These are phyloP conservation scores for Pseudisothecium myosuroides DNA, from an alignment of 225 moss, liverwort and hornwort genomes.

Conservation along the genomic window DNA sequence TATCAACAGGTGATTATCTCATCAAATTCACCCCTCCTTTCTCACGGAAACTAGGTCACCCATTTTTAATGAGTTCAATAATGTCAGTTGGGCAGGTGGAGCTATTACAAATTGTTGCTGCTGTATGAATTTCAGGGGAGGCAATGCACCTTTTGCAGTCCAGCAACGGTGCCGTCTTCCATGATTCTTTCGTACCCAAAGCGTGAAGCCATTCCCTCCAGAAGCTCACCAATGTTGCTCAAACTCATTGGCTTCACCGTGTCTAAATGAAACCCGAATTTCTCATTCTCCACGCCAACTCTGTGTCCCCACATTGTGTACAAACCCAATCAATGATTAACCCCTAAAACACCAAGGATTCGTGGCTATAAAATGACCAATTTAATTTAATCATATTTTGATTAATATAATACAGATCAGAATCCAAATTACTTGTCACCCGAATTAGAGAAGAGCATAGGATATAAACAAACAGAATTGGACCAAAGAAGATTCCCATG, in stretches of 20 bases:
- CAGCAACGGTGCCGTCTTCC: conserved; percentile 40
- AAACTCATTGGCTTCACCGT: conserved; percentile 55
- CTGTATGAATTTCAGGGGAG: neutral
- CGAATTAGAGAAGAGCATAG: neutral
- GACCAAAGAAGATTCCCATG: neutral
- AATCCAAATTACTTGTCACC: neutral
- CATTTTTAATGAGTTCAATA: neutral
- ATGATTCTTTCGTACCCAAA: conserved; percentile 43
- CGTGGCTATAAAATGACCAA: neutral
- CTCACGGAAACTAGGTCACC: neutral
- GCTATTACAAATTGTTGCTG: neutral
- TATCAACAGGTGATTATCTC: neutral
- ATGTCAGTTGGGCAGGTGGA: neutral
- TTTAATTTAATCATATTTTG: neutral
- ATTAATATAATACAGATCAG: neutral
- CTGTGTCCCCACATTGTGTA: conserved; percentile 17
- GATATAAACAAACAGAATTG: neutral
- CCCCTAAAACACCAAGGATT: neutral
- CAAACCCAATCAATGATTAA: neutral
- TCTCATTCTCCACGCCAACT: conserved; percentile 87
- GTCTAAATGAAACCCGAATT: conserved; percentile 66
- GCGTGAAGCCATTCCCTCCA: conserved; percentile 64
- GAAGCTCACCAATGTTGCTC: conserved; percentile 43
- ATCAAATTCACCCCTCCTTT: neutral
- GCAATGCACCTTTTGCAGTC: conserved; percentile 43